These are phyloP conservation scores for Pleurotus citrinopileatus DNA, from an alignment of 768 basidiomycete genomes.

Conservation along the genomic window DNA sequence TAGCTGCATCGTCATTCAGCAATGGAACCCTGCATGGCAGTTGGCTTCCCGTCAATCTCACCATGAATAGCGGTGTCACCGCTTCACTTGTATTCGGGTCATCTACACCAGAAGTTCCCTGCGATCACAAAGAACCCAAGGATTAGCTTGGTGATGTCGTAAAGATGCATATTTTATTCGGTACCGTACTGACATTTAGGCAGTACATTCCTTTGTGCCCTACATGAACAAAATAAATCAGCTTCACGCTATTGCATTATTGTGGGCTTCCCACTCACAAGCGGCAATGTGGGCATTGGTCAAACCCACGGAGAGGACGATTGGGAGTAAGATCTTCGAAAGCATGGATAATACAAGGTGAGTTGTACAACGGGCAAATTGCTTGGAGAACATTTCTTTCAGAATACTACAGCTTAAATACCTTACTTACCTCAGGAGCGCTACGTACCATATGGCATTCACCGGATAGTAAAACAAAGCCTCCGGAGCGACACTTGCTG, in stretches of 20 bases:
- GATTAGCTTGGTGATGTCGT: background rate
- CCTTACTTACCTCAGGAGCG: too few species aligned
- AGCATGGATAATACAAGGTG: background rate
- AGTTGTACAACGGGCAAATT: too few species aligned
- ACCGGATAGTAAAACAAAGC: too few species aligned
- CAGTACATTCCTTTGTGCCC: conserved; percentile 5
- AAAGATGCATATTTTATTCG: background rate
- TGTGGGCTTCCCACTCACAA: background rate
- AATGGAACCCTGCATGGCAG: background rate
- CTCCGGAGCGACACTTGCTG: too few species aligned
- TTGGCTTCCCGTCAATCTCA: background rate
- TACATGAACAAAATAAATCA: background rate
- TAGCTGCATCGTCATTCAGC: conserved; percentile 5
- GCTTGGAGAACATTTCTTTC: too few species aligned
- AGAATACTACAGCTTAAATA: too few species aligned
- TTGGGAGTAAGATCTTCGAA: background rate
- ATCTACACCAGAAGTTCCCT: background rate
- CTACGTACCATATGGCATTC: too few species aligned
- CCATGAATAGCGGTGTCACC: background rate
- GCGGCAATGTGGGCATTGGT: background rate
- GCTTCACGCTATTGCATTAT: background rate
- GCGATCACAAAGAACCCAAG: background rate
- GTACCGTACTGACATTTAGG: background rate
- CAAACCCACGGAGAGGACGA: background rate
- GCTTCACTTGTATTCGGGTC: background rate